These are phyloP conservation scores for Vickermania ingenoplastis DNA, from an alignment of 208 protist species.

Conservation along the genomic window DNA sequence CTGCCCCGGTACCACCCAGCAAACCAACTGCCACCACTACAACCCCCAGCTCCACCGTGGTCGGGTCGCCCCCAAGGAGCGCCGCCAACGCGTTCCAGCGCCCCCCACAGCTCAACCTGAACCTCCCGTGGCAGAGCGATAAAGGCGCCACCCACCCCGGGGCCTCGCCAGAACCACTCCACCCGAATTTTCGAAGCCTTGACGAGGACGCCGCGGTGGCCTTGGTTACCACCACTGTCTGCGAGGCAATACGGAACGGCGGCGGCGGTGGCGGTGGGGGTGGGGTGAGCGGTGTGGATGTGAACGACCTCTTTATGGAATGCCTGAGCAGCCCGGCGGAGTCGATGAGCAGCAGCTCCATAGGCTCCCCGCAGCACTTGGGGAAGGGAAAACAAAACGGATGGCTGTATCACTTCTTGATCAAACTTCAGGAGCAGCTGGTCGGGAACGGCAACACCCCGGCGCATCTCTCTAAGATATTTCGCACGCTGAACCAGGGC, in stretches of 20 bases:
- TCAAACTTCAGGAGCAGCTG: conserved; percentile 47
- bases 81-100: not conserved
- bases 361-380: not conserved
- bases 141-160: not conserved
- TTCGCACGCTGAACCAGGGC: conserved; percentile 36
- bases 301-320: not conserved
- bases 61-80: not conserved
- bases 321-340: not conserved
- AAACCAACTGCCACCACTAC: no score
- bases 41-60: no score
- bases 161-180: not conserved
- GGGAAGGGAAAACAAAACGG: conserved; percentile 13
- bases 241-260: no score
- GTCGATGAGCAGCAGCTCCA: not conserved
- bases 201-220: not conserved
- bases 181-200: not conserved
- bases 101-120: not conserved
- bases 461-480: conserved; percentile 25
- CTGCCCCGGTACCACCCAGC: no score
- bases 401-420: conserved; percentile 52
- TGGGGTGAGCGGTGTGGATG: not conserved
- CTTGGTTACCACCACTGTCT: no score
- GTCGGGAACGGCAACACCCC: conserved; percentile 22
- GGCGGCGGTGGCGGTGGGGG: not conserved
- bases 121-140: no score